Percentiles rank a stretch among this genome's conserved stretches.
These are phyloP conservation scores for Euphorbia celastroides DNA, from an alignment of 441 rosid genomes.

Conservation along the genomic window DNA sequence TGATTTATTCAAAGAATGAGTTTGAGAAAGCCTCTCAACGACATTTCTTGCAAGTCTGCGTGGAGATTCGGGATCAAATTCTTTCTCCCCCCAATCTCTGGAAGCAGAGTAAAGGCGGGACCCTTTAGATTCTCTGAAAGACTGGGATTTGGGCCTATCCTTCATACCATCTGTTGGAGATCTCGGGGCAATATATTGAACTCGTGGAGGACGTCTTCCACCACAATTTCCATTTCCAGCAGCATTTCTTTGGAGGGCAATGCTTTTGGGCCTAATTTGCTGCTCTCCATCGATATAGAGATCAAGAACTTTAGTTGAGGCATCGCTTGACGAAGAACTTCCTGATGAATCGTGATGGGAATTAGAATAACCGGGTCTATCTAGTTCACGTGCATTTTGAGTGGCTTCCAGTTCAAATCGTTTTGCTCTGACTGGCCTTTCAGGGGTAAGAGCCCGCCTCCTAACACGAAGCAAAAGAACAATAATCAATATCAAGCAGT, in stretches of 20 bases:
- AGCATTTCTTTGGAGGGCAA: conserved; percentile 33
- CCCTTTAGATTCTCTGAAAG: conserved; percentile 66
- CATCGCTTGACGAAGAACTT: conserved; percentile 71
- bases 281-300: conserved; percentile 95
- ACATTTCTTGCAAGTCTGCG: conserved; percentile 78
- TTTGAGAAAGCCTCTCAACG: conserved; percentile 72
- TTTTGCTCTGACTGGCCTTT: conserved; percentile 42
- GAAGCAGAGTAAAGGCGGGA: conserved; percentile 42
- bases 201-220: conserved; percentile 69
- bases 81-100: conserved; percentile 56
- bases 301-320: conserved; percentile 75
- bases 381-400: conserved; percentile 28
- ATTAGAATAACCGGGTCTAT: conserved; percentile 35
- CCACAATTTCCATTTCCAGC: conserved; percentile 33
- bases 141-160: conserved; percentile 49
- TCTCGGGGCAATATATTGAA: conserved; percentile 52
- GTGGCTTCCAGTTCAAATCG: conserved; percentile 33
- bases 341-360: conserved; percentile 50
- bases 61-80: conserved; percentile 70
- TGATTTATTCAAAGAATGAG: conserved; percentile 40
- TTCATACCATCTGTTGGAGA: conserved; percentile 50
- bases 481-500: conserved; percentile 15
- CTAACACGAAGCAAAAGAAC: conserved; percentile 23
- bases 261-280: conserved; percentile 44
- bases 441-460: conserved; percentile 40